These are phyloP conservation scores for Claviceps sp. DNA, from an alignment of 2,329 filamentous ascomycete genomes.

Conservation along the genomic window DNA sequence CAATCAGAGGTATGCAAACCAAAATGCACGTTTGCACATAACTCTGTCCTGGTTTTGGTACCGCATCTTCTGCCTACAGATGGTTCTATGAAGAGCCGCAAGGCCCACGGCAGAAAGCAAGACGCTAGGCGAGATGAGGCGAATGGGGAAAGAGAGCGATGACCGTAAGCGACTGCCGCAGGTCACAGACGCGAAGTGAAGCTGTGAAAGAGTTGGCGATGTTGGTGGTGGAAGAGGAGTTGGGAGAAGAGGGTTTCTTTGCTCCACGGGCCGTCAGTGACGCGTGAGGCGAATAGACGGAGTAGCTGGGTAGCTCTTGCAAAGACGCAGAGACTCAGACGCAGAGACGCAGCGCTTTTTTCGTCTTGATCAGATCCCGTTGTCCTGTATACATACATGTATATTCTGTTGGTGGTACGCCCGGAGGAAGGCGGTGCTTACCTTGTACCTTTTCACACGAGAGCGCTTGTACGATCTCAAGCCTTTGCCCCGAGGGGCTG, in stretches of 20 bases:
- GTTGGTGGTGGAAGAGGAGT: background rate
- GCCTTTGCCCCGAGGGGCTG: no score
- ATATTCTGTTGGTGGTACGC: no score
- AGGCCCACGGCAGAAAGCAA: no score
- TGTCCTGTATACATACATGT: no score
- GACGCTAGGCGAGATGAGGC: background rate
- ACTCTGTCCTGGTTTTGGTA: no score
- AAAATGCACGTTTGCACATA: no score
- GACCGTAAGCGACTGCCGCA: background rate
- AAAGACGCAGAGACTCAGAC: background rate
- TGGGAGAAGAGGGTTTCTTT: conserved; percentile 2
- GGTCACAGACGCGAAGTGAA: background rate
- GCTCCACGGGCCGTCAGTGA: conserved; percentile 1
- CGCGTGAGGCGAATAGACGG: conserved; percentile 1
- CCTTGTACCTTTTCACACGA: no score
- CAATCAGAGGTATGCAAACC: background rate
- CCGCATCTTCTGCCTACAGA: no score
- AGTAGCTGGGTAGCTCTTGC: background rate
- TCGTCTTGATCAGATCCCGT: no score
- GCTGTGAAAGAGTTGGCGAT: background rate
- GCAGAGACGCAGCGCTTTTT: background rate
- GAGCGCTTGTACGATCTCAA: no score
- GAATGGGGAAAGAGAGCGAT: background rate
- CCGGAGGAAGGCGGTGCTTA: no score
- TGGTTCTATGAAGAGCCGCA: no score